These are phyloP conservation scores for Neopestalotiopsis sp. DNA, from an alignment of 2,329 filamentous ascomycete species.

Conservation along the genomic window DNA sequence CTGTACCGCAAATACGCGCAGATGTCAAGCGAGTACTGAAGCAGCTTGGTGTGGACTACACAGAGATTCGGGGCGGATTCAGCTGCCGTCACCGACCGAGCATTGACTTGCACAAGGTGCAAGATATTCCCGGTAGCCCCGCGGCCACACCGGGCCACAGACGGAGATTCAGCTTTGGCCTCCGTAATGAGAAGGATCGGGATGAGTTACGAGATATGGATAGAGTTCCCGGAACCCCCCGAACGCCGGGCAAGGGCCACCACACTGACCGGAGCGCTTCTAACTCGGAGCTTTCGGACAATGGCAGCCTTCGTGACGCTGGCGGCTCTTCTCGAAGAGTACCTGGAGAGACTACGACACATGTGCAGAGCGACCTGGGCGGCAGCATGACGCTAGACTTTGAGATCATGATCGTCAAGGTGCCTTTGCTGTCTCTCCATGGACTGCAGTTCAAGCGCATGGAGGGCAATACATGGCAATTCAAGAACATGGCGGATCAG, in stretches of 20 bases:
- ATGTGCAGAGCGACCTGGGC: constrained; percentile 88
- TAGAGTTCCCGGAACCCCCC: constrained; percentile 53
- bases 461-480: constrained; percentile 95
- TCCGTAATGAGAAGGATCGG: constrained; percentile 68
- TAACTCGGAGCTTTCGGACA: constrained; percentile 83
- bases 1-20: constrained; percentile 80
- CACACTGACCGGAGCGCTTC: constrained; percentile 74
- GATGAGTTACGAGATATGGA: constrained; percentile 74
- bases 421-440: constrained; percentile 88
- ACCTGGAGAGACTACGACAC: constrained; percentile 87
- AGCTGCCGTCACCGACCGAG: constrained; percentile 87
- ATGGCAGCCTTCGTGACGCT: constrained; percentile 68
- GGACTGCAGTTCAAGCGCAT: constrained; percentile 99
- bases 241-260: constrained; percentile 51
- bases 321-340: constrained; percentile 60
- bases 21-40: constrained; percentile 91
- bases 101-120: constrained; percentile 80
- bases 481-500: constrained; percentile 97
- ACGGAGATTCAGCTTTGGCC: constrained; percentile 85
- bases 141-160: constrained; percentile 64
- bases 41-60: constrained; percentile 87
- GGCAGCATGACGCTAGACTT: constrained; percentile 86
- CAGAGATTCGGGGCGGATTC: constrained; percentile 93
- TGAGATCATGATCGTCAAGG: constrained; percentile 97
- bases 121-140: constrained; percentile 68